Percentiles rank a stretch among this genome's conserved stretches.
phyloP scores from a whole-genome alignment of 805 yeast species.

The Yarrowia yakushimensis region DNA sequence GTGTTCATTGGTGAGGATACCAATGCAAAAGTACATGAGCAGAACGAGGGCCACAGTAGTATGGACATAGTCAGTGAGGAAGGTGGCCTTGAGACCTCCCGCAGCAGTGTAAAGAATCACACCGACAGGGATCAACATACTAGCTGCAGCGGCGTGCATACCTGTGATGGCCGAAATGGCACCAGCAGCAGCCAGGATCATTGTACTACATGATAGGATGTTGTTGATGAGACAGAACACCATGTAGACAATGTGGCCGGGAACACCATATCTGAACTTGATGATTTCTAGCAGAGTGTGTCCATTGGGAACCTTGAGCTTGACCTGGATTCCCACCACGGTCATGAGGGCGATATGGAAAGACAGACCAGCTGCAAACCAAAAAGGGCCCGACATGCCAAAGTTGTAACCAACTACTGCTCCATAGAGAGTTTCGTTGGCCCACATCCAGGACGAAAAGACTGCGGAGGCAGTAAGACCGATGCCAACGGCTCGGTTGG shows the following conservation, averaged over 20 bases:
- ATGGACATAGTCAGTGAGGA: conserved; percentile 52
- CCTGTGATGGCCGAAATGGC: conserved; percentile 45
- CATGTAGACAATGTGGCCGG: conserved; percentile 46
- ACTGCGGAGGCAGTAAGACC: conserved; percentile 47
- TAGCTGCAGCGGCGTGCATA: conserved; percentile 47
- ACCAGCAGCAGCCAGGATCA: conserved; percentile 47
- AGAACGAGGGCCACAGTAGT: conserved; percentile 40
- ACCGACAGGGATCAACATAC: conserved; percentile 47
- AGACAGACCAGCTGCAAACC: conserved; percentile 76
- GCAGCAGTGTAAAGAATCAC: conserved; percentile 50
- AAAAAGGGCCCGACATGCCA: conserved; percentile 57
- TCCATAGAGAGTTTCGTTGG: conserved; percentile 42
- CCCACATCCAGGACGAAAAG: conserved; percentile 50
- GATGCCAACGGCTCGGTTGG: conserved; percentile 42
- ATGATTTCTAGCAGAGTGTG: conserved; percentile 78
- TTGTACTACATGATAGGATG: conserved; percentile 38
- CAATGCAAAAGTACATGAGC: conserved; percentile 34
- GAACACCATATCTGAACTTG: conserved; percentile 61
- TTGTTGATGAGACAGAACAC: conserved; percentile 28
- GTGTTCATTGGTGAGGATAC: conserved; percentile 40
- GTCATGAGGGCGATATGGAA: conserved; percentile 74
- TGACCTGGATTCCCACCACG: conserved; percentile 70
- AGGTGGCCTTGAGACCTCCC: conserved; percentile 54
- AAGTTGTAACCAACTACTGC: conserved; percentile 43
- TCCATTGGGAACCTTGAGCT: conserved; percentile 73